Evolutionary conservation across 83 land plant genomes (phyloP).

Genomic region (Thuja plicata): DNA sequence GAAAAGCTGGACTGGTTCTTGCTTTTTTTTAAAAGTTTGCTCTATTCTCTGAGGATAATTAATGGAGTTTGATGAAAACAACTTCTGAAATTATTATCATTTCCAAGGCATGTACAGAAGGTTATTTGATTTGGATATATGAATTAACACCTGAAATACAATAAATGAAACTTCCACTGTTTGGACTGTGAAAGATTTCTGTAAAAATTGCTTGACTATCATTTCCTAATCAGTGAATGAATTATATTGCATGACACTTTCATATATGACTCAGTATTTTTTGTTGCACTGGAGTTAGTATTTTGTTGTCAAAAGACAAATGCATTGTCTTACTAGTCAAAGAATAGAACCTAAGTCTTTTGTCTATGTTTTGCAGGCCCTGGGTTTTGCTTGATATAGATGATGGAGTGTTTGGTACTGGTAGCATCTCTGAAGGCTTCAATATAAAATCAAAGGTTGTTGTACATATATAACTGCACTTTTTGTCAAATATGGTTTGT

Average conservation of each 20-base stretch:
- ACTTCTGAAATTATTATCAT: background rate
- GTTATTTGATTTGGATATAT: background rate
- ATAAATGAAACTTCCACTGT: background rate
- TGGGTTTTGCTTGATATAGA: constrained; percentile 7
- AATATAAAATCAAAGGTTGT: background rate
- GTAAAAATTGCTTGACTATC: background rate
- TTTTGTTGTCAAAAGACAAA: background rate
- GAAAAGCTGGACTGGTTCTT: background rate
- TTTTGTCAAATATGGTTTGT: background rate
- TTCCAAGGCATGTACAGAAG: background rate
- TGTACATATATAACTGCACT: background rate
- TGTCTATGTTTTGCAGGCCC: background rate
- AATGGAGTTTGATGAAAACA: background rate
- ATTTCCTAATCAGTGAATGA: background rate
- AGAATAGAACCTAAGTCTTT: background rate
- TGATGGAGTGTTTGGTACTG: background rate
- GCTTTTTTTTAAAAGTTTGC: background rate
- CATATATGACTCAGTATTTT: background rate
- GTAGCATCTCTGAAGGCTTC: background rate
- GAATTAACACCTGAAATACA: background rate
- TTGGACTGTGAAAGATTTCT: background rate
- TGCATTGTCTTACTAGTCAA: background rate
- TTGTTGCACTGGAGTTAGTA: background rate
- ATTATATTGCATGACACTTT: background rate
- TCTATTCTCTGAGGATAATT: background rate